phyloP scores from a whole-genome alignment of 169 alveolate species.

The Eimeria necatrix region DNA sequence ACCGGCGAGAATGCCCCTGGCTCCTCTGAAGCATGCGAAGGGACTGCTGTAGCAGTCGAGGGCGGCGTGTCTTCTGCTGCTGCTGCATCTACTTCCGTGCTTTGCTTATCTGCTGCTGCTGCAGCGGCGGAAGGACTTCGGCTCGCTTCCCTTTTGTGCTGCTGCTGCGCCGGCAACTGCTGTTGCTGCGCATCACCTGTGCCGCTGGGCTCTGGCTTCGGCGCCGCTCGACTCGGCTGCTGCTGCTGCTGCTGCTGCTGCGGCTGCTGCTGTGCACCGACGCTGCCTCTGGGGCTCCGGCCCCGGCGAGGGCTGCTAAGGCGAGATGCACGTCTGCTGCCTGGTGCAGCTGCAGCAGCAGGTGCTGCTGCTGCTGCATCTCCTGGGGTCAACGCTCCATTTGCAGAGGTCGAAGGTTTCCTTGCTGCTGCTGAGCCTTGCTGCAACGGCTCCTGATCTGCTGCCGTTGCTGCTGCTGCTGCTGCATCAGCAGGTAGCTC shows the following conservation, averaged over 20 bases:
- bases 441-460: slow-evolving; percentile 7
- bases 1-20: slow-evolving; percentile 25
- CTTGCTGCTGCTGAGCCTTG: neutral
- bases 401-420: neutral
- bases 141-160: neutral
- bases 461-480: neutral
- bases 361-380: slow-evolving; percentile 21
- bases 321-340: slow-evolving; percentile 19
- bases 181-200: slow-evolving; percentile 12
- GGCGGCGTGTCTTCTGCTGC: slow-evolving; percentile 15
- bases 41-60: neutral
- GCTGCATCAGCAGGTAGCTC: neutral
- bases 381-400: neutral
- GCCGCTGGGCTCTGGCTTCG: neutral
- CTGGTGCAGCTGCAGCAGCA: slow-evolving; percentile 9
- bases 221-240: slow-evolving; percentile 4
- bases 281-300: slow-evolving; percentile 37
- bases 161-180: slow-evolving; percentile 31
- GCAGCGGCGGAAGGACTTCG: neutral
- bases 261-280: neutral
- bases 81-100: neutral
- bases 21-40: neutral
- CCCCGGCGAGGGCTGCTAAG: slow-evolving; percentile 43
- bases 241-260: slow-evolving; percentile 30
- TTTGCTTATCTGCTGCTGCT: slow-evolving; percentile 4